phyloP scores from a whole-genome alignment of 2,329 filamentous ascomycete genomes.

The Apiospora marii region DNA sequence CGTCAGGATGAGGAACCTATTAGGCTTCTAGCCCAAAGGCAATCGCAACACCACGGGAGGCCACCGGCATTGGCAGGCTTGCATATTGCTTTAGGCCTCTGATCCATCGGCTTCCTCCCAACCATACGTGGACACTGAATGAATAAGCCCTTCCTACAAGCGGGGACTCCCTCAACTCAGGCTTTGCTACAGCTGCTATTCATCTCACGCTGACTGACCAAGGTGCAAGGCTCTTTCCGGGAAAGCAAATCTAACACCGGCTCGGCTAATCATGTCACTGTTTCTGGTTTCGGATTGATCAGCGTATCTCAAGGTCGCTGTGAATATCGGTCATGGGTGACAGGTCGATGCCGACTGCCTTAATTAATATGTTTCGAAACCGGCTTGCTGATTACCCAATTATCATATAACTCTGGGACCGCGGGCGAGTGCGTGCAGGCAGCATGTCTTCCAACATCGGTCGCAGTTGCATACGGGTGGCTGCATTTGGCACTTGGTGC shows the following conservation, averaged over 20 bases:
- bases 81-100: not conserved
- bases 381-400: not conserved
- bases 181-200: not conserved
- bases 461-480: constrained; percentile 11
- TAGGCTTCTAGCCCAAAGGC: constrained; percentile 15
- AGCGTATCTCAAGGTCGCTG: not conserved
- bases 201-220: not conserved
- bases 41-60: not conserved
- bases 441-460: not conserved
- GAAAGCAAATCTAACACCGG: not conserved
- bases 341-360: not conserved
- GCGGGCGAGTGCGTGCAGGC: not conserved
- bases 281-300: not conserved
- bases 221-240: not conserved
- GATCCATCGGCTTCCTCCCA: constrained; percentile 11
- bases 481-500: constrained; percentile 1
- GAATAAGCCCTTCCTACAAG: not conserved
- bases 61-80: not conserved
- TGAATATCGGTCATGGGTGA: not conserved
- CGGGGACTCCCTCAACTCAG: not conserved
- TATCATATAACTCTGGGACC: not conserved
- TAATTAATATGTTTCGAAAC: constrained; percentile 10
- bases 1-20: not conserved
- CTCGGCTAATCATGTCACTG: not conserved
- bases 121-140: not conserved